Conservation (phyloP, 164 flowering plant genomes). For the Chimonanthus praecox region DNA sequence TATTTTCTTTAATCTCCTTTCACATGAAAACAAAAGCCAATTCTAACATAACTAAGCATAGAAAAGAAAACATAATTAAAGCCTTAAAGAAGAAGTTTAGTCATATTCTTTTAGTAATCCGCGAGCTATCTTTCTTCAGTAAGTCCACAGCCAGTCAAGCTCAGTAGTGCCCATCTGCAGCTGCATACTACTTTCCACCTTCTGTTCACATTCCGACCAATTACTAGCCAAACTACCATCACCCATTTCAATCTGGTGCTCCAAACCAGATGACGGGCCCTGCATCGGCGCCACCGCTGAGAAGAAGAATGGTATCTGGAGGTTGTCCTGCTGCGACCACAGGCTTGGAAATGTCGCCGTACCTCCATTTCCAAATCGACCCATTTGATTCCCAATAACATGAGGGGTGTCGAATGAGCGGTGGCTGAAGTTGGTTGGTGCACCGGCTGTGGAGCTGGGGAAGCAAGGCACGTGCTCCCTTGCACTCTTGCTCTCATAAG, state of each 20-base stretch:
- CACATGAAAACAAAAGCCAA: too few relatives aligned
- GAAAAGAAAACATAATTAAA: too few relatives aligned
- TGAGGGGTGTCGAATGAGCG: constrained; percentile 6
- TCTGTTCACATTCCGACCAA: constrained; percentile 29
- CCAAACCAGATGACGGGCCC: background rate
- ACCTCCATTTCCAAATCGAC: constrained; percentile 11
- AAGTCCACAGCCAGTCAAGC: constrained; percentile 83
- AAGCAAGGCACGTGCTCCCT: constrained; percentile 98
- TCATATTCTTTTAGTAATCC: too few relatives aligned
- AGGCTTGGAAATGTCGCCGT: constrained; percentile 47
- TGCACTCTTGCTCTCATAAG: constrained; percentile 31
- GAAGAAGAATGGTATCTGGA: constrained; percentile 56
- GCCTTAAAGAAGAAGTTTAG: too few relatives aligned
- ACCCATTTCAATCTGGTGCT: constrained; percentile 6
- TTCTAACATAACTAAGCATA: too few relatives aligned
- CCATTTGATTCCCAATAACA: background rate
- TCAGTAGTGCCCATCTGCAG: constrained; percentile 35
- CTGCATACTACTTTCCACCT: constrained; percentile 12
- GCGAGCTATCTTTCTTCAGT: constrained; percentile 5
- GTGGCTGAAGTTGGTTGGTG: constrained; percentile 14
- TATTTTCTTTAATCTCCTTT: too few relatives aligned
- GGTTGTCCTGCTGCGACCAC: constrained; percentile 71
- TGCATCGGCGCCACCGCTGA: constrained; percentile 18
- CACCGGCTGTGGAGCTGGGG: constrained; percentile 48
- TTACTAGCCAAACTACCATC: constrained; percentile 14